Conservation (phyloP, 305 asterid genomes). For the Solanum aculeatissimum region DNA sequence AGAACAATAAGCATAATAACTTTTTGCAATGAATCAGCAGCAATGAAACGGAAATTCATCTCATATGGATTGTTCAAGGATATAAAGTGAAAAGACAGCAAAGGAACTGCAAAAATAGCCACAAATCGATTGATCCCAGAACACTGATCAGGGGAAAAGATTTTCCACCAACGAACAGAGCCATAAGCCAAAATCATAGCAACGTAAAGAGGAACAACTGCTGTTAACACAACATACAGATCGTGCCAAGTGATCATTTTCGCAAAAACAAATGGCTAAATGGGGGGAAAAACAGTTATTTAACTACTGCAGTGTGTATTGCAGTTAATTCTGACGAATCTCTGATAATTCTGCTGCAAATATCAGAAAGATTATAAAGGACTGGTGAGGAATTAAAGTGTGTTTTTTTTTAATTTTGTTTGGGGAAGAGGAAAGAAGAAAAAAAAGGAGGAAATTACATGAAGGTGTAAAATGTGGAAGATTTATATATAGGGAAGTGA, state of each 20-base stretch:
- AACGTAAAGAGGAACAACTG: conserved; percentile 77
- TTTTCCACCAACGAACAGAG: conserved; percentile 96
- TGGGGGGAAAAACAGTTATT: conserved; percentile 24
- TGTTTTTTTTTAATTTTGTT: background rate
- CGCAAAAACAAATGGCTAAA: background rate
- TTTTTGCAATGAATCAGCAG: conserved; percentile 83
- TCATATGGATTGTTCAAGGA: conserved; percentile 63
- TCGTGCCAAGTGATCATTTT: conserved; percentile 81
- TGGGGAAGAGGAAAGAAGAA: background rate
- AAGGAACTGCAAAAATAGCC: conserved; percentile 88
- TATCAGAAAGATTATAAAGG: background rate
- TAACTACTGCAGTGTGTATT: background rate
- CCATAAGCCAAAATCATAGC: conserved; percentile 97
- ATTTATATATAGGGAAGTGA: conserved; percentile 17
- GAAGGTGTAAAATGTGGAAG: conserved; percentile 8
- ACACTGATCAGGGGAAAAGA: conserved; percentile 88
- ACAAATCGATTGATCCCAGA: conserved; percentile 96
- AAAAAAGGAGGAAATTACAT: conserved; percentile 3
- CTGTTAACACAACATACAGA: conserved; percentile 71
- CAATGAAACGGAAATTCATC: conserved; percentile 88
- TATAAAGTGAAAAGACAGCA: conserved; percentile 87
- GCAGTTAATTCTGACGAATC: background rate
- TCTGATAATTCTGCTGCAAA: background rate
- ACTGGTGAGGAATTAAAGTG: background rate
- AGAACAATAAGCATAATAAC: conserved; percentile 65